Evolutionary conservation across 2,329 filamentous ascomycete species (phyloP), one percentile per base, ranked within the genome.

Genomic region (Diaporthe aspalathi): DNA sequence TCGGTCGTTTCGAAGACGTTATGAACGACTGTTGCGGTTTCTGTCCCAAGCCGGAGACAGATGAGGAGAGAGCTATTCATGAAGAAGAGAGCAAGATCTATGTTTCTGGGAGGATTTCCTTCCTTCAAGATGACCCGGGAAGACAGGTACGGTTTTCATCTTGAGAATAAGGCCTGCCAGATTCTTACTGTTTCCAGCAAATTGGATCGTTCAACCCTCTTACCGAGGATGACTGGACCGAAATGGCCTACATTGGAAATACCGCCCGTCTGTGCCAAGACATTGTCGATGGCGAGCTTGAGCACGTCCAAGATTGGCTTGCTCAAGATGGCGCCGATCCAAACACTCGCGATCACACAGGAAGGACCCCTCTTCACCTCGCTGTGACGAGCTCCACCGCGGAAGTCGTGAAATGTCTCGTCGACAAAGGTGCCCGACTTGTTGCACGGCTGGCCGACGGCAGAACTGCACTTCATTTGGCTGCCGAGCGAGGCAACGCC

Each of bases 181-280:
- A 22, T 14, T 20, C 57, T 70, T 5, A 70, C 50, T 45, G 17
- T 5, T 12, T 54, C 22, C 72, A 78, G 77, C 83, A 88, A 79
- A 89, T 89, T 63, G 88, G 88, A 32, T 89, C 87, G 12, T 97
- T 97, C 82, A 92, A 96, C 76, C 94, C 94, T 0, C 85, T 95
- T 47, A 95, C 92, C 0, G 90, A 94, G 52, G 87, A 93, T 65
- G 93, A 96, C 77, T 97, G 94, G 93, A 96, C 94, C 0, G 93
- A 95, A 74, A 96, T 97, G 93, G 93, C 94, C 0, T 97, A 97
- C 75, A 87, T 97, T 45, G 93, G 93, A 14, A 93, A 94, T 74
- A 95, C 93, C 1, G 90, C 89, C 47, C 85, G 88, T 20, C 85
- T 97, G 2, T 97, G 93, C 76, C 92, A 94, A 77, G 94, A 93